A percentile compares a stretch with the other conserved stretches of the same genome.
phyloP scores from a whole-genome alignment of 2,329 filamentous ascomycete species.

The Diaporthe ampelina region DNA sequence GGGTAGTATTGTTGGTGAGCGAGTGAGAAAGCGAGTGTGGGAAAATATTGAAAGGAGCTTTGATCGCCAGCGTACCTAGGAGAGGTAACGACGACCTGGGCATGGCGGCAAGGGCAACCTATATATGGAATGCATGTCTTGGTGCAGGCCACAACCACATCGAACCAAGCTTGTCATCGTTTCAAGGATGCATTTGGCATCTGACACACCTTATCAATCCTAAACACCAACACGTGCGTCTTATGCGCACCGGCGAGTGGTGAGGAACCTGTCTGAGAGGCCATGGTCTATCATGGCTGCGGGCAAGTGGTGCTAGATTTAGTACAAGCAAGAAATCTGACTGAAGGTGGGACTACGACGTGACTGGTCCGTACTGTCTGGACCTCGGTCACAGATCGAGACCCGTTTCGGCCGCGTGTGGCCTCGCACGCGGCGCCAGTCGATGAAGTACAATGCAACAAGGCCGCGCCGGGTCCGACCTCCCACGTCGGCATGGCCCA shows the following conservation, averaged over 20 bases:
- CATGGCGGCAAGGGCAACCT: neutral
- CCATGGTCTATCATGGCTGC: too few species aligned
- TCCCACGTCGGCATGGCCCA: neutral
- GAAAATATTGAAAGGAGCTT: too few species aligned
- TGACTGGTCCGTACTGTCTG: neutral
- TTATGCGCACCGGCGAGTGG: neutral
- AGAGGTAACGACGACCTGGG: too few species aligned
- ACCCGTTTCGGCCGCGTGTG: conserved; percentile 24
- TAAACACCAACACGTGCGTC: neutral
- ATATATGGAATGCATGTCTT: neutral
- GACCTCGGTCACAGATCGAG: neutral
- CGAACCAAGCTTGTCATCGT: neutral
- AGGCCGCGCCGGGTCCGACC: neutral
- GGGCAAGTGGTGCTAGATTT: too few species aligned
- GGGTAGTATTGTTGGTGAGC: too few species aligned
- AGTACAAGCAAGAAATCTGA: neutral
- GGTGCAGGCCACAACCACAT: too few species aligned
- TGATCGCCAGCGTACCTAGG: too few species aligned
- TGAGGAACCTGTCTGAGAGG: neutral
- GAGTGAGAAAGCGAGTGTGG: too few species aligned
- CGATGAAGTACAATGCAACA: neutral
- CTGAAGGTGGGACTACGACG: neutral
- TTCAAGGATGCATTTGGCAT: neutral
- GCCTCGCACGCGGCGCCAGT: neutral
- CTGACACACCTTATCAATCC: conserved; percentile 1